Base-by-base conservation (phyloP, 768 basidiomycete species). In the Trichaptum fuscoviolaceum region DNA sequence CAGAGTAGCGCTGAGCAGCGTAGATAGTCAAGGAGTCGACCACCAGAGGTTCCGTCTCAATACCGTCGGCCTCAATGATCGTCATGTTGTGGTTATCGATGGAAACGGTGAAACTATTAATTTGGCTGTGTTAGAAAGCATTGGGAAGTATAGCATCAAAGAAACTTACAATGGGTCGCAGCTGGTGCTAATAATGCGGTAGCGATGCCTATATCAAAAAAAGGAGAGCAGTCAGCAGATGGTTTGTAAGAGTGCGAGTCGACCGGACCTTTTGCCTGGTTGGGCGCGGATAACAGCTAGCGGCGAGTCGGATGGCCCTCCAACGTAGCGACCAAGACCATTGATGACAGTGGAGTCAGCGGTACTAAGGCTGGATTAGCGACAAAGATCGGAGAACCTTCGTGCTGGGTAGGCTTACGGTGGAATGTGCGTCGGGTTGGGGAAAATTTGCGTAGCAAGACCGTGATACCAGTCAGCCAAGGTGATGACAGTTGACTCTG, bases 401-500 rank as follows among this genome's bases (percentile, higher is more conserved):
- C 57, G 57, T 15, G 35, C 23, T 7, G 23, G 1, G 8, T 52
- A 61, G 24, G 59, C 59, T 18, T 34, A 61, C 59, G 64, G 34
- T 18, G 42, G 34, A 6, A 18, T 1, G 9, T 60, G 1, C 7
- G 18, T 61, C 24, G 59, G 63, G 15, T 66, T 63, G 17, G 66
- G 62, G 1, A 59, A 52, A 23, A 71, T 67, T 1, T 57, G 17
- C 0, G 62, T 67, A 23, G 67, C 65, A 26, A 64, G 27, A 10
- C 64, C 24, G 23, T 74, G 74, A 6, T 74, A 82, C 82, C 83
- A 84, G 67, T 84, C 83, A 0, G 80, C 77, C 18, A 84, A 71
- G 1, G 81, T 81, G 67, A 84, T 82, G 35, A 85, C 70, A 7
- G 84, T 85, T 20, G 74, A 71, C 72, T 84, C 83, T 61, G 20